Evolutionary conservation across 305 asterid species (phyloP), one percentile per base, ranked within the genome.

Genomic region (Striga hermonthica): DNA sequence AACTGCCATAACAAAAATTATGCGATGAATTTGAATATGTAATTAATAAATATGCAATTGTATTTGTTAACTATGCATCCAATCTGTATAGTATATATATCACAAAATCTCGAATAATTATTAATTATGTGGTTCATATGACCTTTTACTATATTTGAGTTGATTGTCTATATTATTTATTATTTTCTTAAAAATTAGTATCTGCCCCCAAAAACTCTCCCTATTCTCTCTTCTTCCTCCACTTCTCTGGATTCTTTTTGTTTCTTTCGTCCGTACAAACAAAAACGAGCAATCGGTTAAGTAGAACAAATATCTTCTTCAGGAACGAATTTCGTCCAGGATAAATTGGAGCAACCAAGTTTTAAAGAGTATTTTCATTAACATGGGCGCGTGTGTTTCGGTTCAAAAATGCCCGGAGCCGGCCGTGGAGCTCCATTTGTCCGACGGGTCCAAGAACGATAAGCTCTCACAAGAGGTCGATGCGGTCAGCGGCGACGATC

Each of bases 311-410:
- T n/a, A n/a, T n/a, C n/a, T n/a, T n/a, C n/a, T n/a, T n/a, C n/a
- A 49, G 60, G 53, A 61, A 66, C 59, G 57, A 45, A 37, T 41
- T 8, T 56, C 41, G 34, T 43, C 37, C 37, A 55, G 37, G 16
- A 52, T 66, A 28, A 45, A 44, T 54, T 40, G 48, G 13, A 43
- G 44, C 6, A 37, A 9, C 5, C 45, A 39, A 9, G 6, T 45
- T 77, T 8, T 15, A 10, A 72, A 22, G 53, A 34, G 40, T 37
- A 4, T 15, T 45, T 62, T 52, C 11, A 57, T 5, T 9, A 57
- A 68, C 31, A 88, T 86, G 96, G 96, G 96, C 69, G 80, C 89
- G 10, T 86, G 94, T 57, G 86, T 76, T 62, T 88, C 96, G 64
- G 55, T 78, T 55, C 81, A 75, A 43, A 83, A 73, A 70, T 76